A percentile compares a stretch with the other conserved stretches of the same genome.
Conservation (phyloP, 148 eudicot species). For the Amaranthus cruentus region DNA sequence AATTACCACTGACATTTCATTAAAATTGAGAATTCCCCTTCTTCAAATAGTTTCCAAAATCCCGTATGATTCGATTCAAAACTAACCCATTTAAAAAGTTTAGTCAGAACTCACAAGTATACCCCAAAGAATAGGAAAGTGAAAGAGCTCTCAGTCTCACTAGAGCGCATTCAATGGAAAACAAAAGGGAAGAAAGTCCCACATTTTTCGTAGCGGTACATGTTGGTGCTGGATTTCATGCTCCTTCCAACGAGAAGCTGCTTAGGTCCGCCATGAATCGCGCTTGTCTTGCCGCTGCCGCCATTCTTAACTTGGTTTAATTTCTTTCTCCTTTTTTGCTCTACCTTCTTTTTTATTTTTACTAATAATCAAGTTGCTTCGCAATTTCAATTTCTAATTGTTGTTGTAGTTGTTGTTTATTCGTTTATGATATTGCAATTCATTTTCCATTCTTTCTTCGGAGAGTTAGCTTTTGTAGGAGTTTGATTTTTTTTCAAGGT, state of each 20-base stretch:
- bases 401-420: background rate
- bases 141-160: too few relatives aligned
- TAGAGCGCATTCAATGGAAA: slow-evolving; percentile 14
- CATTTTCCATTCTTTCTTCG: too few relatives aligned
- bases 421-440: too few relatives aligned
- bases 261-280: slow-evolving; percentile 77
- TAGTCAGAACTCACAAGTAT: too few relatives aligned
- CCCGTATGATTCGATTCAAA: too few relatives aligned
- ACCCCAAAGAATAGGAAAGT: too few relatives aligned
- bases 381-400: background rate
- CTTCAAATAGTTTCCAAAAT: too few relatives aligned
- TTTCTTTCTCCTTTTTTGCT: background rate
- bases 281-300: slow-evolving; percentile 83
- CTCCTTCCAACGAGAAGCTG: slow-evolving; percentile 72
- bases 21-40: too few relatives aligned
- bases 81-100: too few relatives aligned
- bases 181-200: slow-evolving; percentile 29
- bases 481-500: too few relatives aligned
- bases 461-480: too few relatives aligned
- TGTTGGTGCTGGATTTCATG: slow-evolving; percentile 93
- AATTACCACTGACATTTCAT: too few relatives aligned
- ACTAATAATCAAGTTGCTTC: background rate
- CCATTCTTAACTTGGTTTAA: slow-evolving; percentile 54
- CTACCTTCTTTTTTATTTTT: background rate
- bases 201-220: slow-evolving; percentile 90